A percentile compares a stretch with the other conserved stretches of the same genome.
Evolutionary conservation across 352 stramenopile species (phyloP).

Genomic region (Globisporangium yorkense): DNA sequence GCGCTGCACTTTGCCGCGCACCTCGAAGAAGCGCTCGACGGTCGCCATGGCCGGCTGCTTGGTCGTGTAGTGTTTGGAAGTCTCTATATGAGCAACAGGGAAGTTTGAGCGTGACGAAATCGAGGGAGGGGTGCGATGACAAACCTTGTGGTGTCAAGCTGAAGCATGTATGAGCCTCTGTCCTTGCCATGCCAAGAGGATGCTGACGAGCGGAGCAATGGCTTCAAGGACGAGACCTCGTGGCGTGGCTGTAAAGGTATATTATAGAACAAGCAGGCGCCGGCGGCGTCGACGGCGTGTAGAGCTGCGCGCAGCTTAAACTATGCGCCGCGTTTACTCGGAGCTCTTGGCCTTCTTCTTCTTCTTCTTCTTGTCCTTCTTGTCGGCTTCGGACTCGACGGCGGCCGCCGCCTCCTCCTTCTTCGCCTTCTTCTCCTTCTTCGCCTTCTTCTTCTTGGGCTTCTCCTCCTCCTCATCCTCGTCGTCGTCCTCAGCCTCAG

Average conservation of each 20-base stretch:
- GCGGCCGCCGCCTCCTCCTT: constrained; percentile 42
- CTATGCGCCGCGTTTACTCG: constrained; percentile 9
- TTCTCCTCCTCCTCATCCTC: constrained; percentile 81
- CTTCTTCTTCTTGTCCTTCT: constrained; percentile 42
- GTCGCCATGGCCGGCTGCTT: not conserved
- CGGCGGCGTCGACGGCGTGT: not conserved
- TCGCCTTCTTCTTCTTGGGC: constrained; percentile 46
- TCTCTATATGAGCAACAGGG: not conserved
- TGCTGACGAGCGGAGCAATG: not conserved
- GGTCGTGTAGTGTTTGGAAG: not conserved
- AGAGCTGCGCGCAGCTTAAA: not conserved
- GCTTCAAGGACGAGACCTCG: not conserved
- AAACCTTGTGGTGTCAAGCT: too few relatives aligned
- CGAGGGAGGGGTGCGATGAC: not conserved
- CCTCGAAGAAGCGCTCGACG: constrained; percentile 49
- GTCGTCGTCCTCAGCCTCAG: constrained; percentile 43
- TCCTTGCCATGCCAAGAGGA: too few relatives aligned
- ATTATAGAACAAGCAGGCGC: constrained; percentile 17
- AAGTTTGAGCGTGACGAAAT: not conserved
- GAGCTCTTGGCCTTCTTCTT: constrained; percentile 29
- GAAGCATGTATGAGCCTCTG: too few relatives aligned
- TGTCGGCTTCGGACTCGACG: constrained; percentile 25
- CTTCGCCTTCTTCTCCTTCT: constrained; percentile 49
- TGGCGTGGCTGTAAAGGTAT: constrained; percentile 7
- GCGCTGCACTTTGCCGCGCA: constrained; percentile 67